phyloP scores from a whole-genome alignment of 805 yeast species.

The Myxozyma melibiosi region DNA sequence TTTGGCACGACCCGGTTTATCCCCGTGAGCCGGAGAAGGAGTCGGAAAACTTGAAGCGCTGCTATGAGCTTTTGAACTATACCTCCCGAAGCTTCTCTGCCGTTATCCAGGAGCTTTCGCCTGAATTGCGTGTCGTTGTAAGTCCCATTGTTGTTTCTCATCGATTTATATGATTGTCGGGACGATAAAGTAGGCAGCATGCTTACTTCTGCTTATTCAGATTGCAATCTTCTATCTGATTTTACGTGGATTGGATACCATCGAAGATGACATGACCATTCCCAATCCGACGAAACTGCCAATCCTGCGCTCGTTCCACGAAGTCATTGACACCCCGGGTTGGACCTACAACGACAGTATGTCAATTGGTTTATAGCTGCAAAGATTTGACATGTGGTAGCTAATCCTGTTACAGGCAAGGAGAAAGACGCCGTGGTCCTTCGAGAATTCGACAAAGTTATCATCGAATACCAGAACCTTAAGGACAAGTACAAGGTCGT shows the following conservation, averaged over 20 bases:
- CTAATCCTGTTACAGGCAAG: slow-evolving; percentile 48
- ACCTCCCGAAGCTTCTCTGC: slow-evolving; percentile 95
- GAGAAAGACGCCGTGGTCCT: slow-evolving; percentile 83
- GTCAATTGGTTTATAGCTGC: neutral
- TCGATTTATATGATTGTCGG: too few relatives aligned
- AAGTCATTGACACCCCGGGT: slow-evolving; percentile 61
- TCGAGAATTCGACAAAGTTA: slow-evolving; percentile 71
- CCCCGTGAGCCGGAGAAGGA: slow-evolving; percentile 51
- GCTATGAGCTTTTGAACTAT: slow-evolving; percentile 64
- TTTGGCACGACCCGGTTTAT: slow-evolving; percentile 56
- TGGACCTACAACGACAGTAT: slow-evolving; percentile 78
- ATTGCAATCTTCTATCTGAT: slow-evolving; percentile 79
- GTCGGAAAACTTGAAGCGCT: slow-evolving; percentile 54
- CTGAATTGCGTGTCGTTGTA: slow-evolving; percentile 79
- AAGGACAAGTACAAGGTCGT: slow-evolving; percentile 76
- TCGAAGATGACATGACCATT: slow-evolving; percentile 94
- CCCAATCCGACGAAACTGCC: slow-evolving; percentile 73
- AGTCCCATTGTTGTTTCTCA: neutral
- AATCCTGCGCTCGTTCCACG: slow-evolving; percentile 66
- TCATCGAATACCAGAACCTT: slow-evolving; percentile 71
- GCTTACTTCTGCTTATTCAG: slow-evolving; percentile 2
- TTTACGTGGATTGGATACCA: slow-evolving; percentile 88
- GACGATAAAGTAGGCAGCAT: too few relatives aligned
- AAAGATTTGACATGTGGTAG: neutral
- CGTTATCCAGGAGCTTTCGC: slow-evolving; percentile 87